Evolutionary conservation across 1,139 yeast genomes (phyloP).

Genomic region (Pichia sp.): DNA sequence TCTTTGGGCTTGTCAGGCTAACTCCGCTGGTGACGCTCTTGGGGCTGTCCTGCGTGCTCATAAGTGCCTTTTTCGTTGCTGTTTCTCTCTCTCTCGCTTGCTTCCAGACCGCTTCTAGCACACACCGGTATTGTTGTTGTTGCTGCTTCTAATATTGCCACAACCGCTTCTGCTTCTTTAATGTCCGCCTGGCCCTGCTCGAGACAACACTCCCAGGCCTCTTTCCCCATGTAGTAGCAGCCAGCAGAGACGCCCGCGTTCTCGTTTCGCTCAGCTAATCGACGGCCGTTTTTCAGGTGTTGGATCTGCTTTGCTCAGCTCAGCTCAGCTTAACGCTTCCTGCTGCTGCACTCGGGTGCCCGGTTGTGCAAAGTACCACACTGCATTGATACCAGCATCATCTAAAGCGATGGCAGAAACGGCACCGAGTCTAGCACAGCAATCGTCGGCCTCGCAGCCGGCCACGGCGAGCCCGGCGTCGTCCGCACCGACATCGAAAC

Average conservation of each 20-base stretch:
- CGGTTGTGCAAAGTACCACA: too few relatives aligned
- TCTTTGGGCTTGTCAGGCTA: neutral
- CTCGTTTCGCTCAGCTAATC: neutral
- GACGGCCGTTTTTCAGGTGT: neutral
- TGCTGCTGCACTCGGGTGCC: too few relatives aligned
- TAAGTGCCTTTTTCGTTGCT: neutral
- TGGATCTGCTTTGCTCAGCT: too few relatives aligned
- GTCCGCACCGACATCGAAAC: neutral
- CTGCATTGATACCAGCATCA: too few relatives aligned
- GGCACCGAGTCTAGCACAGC: neutral
- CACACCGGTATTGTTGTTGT: too few relatives aligned
- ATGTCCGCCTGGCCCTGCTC: neutral
- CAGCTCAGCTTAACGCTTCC: too few relatives aligned
- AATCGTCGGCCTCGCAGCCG: neutral
- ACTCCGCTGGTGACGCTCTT: constrained; percentile 3
- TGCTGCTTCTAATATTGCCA: neutral
- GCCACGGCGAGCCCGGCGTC: neutral
- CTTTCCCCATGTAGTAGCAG: neutral
- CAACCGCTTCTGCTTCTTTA: neutral
- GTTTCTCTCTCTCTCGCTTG: neutral
- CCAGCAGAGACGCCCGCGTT: neutral
- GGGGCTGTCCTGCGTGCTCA: constrained; percentile 1
- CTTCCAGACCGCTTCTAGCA: too few relatives aligned
- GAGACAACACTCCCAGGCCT: neutral
- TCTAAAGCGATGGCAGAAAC: neutral